Evolutionary conservation across 2,329 filamentous ascomycete species (phyloP).

Genomic region (Thelonectria rubi): DNA sequence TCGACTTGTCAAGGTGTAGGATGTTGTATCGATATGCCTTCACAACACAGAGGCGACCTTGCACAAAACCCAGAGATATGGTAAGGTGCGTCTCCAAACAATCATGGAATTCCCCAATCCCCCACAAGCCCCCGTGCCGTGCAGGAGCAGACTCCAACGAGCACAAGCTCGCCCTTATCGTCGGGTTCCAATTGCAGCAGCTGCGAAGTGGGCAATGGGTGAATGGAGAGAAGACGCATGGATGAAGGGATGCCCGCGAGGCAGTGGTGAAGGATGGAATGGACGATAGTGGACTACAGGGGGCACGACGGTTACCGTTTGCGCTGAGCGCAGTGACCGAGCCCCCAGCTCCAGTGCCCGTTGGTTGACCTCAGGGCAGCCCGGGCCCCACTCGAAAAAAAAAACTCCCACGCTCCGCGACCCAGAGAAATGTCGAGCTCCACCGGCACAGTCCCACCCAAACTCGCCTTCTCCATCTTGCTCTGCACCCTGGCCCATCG

Average conservation of each 20-base stretch:
- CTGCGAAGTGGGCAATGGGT: slow-evolving; percentile 9
- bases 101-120: no score
- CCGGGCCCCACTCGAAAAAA: background rate
- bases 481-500: slow-evolving; percentile 16
- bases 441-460: slow-evolving; percentile 11
- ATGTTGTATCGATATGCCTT: no score
- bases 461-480: background rate
- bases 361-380: background rate
- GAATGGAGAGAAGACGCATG: slow-evolving; percentile 19
- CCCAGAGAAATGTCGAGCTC: slow-evolving; percentile 5
- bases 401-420: slow-evolving; percentile 10
- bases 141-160: background rate
- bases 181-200: slow-evolving; percentile 1
- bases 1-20: no score
- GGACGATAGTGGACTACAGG: slow-evolving; percentile 4
- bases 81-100: no score
- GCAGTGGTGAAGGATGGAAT: slow-evolving; percentile 6
- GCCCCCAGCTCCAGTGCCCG: background rate
- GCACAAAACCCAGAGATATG: no score
- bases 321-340: background rate
- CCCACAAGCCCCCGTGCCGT: no score
- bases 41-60: no score
- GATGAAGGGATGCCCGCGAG: slow-evolving; percentile 9
- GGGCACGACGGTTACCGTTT: no score
- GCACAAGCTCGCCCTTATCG: slow-evolving; percentile 3